A percentile compares a stretch with the other conserved stretches of the same genome.
Conservation (phyloP, 2,329 filamentous ascomycete species). For the Pseudogymnoascus sp. region DNA sequence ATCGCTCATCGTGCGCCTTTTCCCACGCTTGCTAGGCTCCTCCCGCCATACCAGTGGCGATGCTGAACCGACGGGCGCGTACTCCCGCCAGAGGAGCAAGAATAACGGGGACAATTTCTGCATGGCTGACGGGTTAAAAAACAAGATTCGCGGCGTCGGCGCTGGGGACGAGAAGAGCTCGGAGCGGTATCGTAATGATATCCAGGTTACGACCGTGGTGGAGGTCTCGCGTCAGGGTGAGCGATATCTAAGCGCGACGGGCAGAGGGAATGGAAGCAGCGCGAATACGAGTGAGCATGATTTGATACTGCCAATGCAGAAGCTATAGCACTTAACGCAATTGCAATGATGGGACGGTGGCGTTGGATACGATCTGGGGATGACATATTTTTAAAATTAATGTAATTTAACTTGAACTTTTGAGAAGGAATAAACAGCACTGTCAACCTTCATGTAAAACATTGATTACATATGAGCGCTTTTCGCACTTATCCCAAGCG, state of each 20-base stretch:
- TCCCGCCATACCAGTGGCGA: neutral
- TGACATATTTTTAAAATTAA: neutral
- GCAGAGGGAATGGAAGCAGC: neutral
- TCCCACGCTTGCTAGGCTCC: conserved; percentile 8
- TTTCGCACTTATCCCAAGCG: neutral
- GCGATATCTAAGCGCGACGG: neutral
- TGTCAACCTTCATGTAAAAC: neutral
- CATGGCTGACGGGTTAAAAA: neutral
- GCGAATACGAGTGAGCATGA: neutral
- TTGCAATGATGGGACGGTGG: neutral
- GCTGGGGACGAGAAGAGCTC: neutral
- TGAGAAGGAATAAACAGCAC: neutral
- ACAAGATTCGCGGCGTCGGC: neutral
- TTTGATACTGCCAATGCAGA: neutral
- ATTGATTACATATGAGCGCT: neutral
- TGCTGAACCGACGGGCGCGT: neutral
- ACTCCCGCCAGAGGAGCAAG: neutral
- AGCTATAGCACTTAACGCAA: neutral
- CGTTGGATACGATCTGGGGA: neutral
- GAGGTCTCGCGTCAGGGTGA: neutral
- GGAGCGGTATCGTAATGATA: neutral
- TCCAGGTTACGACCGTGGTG: neutral
- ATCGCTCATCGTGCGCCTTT: conserved; percentile 49
- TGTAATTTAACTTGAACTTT: neutral
- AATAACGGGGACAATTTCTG: neutral